Percentiles rank a stretch among this genome's conserved stretches.
Conservation (phyloP, 2,329 filamentous ascomycete species). For the Diaporthe sp. region DNA sequence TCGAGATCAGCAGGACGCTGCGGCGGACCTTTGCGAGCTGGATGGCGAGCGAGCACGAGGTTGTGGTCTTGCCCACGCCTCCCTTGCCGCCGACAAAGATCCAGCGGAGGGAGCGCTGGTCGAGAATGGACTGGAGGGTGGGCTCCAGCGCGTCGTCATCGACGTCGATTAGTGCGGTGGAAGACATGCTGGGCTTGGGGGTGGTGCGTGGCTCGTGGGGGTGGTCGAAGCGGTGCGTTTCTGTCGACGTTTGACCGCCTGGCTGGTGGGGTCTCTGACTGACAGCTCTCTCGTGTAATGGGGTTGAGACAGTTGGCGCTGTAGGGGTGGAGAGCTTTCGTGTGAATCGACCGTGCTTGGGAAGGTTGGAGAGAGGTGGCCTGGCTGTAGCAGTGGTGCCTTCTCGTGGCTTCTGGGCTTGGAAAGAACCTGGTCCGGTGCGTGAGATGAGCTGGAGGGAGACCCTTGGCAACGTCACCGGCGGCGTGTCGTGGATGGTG, state of each 20-base stretch:
- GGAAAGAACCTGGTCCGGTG: conserved; percentile 18
- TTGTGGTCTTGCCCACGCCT: conserved; percentile 99
- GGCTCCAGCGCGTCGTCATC: conserved; percentile 90
- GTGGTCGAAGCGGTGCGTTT: conserved; percentile 13
- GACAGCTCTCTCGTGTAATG: not conserved
- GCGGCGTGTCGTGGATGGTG: conserved; percentile 25
- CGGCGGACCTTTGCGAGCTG: conserved; percentile 96
- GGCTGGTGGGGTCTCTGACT: not conserved
- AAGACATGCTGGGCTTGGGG: conserved; percentile 50
- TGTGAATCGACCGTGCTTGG: not conserved
- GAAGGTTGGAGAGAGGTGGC: not conserved
- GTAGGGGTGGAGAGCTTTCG: not conserved
- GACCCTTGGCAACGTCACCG: conserved; percentile 35
- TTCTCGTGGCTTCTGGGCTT: conserved; percentile 29
- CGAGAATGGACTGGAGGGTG: conserved; percentile 92
- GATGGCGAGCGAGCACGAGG: conserved; percentile 97
- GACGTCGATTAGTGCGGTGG: conserved; percentile 59
- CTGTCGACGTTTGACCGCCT: conserved; percentile 20
- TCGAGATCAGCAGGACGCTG: conserved; percentile 97
- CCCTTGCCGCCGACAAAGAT: conserved; percentile 99
- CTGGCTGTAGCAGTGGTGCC: not conserved
- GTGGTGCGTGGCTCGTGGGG: conserved; percentile 12
- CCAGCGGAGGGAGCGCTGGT: conserved; percentile 96
- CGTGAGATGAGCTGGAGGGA: conserved; percentile 5
- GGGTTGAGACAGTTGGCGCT: not conserved